Base-by-base conservation (phyloP, 2,329 filamentous ascomycete genomes). In the Monilinia laxa region DNA sequence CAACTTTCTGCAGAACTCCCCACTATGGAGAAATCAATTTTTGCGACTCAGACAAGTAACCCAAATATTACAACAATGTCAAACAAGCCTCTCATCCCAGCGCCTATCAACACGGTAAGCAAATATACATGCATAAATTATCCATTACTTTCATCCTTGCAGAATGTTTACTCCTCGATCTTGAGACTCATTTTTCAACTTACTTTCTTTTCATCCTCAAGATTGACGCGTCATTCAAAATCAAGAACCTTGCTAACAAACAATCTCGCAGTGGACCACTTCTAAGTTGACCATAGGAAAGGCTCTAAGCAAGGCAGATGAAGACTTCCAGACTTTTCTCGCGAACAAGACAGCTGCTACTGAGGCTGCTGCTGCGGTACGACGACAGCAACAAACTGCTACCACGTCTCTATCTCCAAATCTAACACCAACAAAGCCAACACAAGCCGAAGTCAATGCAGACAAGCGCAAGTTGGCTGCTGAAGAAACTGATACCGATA, bases 321-420 rank as follows among this genome's bases (percentile, higher is more conserved):
- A 65, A 60, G 55, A 65, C 7, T 65, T 65, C 20, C 63, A 65
- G n/a, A 52, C 54, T 20, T 65, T 65, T 18, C 12, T 60, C 38
- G 25, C 56, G n/a, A 56, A 56, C 3, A 65, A 53, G 47, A 40
- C 35, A 5, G 25, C 18, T 40, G 12, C 16, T 28, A 1, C 47
- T 40, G 23, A 10, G 38, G 2, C 45, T 38, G n/a, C 42, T 2
- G 35, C 51, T 10, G n/a, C 28, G 31, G 35, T 47, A 23, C 40
- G 31, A 49, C 18, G 45, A 60, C 45, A 60, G n/a, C 23, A 49
- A 31, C 35, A 52, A 59, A 23, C n/a, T 58, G 45, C n/a, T 25
- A 11, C 23, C n/a, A 14, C 60, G 31, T n/a, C 45, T 62, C n/a
- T 25, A 25, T 62, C 58, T 51, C 31, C 58, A 62, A 65, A 65